Evolutionary conservation across 805 yeast genomes (phyloP), one percentile per base, ranked within the genome.

Genomic region (Metschnikowia baotianmanensis): DNA sequence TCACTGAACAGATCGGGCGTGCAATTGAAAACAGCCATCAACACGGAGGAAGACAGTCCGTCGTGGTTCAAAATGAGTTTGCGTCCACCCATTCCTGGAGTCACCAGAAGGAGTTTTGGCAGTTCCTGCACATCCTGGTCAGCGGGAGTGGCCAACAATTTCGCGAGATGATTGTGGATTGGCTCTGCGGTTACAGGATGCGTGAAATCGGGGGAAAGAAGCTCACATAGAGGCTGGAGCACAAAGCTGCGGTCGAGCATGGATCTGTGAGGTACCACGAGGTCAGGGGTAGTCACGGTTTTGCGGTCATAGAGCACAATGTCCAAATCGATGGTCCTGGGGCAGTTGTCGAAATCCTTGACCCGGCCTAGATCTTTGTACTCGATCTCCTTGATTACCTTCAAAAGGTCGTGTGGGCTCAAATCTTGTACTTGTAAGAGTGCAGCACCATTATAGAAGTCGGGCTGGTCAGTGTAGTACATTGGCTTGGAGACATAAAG

Each of bases 1-100:
- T 93, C 99, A 31, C 96, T 86, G 58, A 93, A 93, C 1, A 96
- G 89, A 61, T 93, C 97, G 0, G 97, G 96, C 0, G 99, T 93
- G 16, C 84, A 74, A 55, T 93, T 93, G 48, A 93, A 62, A 34
- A 93, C 82, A 1, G 88, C 93, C 99, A 93, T 93, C 31, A 89
- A 58, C 37, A 72, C 63, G 0, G 97, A 87, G n/a, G 64, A 65
- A 6, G 69, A 57, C 4, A 66, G 60, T 31, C 71, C 62, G 15
- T 64, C 58, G 17, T 74, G 67, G 53, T 80, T 83, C 50, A 75
- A 72, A 24, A 60, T 59, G 32, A 50, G 37, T 6, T 34, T 11
- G 21, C 48, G 32, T 7, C 51, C 50, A 9, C 34, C 27, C 13
- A 43, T 27, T 23, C 51, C 49, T 1, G 90, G 89, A 2, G 78